Evolutionary conservation across 1,139 yeast genomes (phyloP).

Genomic region (Saccharomyces hybrid): DNA sequence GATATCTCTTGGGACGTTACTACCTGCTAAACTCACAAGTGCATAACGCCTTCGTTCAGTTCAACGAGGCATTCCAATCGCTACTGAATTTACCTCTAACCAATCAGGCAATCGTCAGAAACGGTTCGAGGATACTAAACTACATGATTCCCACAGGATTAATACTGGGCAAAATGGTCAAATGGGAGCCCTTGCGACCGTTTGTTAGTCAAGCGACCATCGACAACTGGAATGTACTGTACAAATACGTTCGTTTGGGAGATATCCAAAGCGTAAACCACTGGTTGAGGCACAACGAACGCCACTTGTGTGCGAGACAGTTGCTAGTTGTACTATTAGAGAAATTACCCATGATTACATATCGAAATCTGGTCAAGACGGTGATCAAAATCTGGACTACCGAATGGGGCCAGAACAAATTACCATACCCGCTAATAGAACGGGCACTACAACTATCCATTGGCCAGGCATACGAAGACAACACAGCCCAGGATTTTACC

Average conservation of each 20-base stretch:
- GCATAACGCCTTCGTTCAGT: slow-evolving; percentile 28
- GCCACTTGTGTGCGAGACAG: slow-evolving; percentile 12
- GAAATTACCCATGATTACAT: slow-evolving; percentile 28
- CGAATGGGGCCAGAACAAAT: slow-evolving; percentile 18
- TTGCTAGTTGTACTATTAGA: slow-evolving; percentile 23
- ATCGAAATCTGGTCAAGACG: slow-evolving; percentile 22
- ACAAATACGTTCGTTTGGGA: slow-evolving; percentile 19
- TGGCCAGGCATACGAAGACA: slow-evolving; percentile 5
- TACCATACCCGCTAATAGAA: slow-evolving; percentile 22
- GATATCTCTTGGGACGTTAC: slow-evolving; percentile 29
- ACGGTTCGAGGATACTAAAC: slow-evolving; percentile 20
- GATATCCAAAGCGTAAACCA: slow-evolving; percentile 19
- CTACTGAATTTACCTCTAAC: slow-evolving; percentile 9
- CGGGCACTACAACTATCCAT: slow-evolving; percentile 20
- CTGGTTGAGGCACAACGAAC: slow-evolving; percentile 27
- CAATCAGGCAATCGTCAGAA: slow-evolving; percentile 11
- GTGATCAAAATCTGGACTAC: slow-evolving; percentile 16
- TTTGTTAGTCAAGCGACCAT: slow-evolving; percentile 12
- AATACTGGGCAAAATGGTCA: slow-evolving; percentile 26
- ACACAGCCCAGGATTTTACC: slow-evolving; percentile 3
- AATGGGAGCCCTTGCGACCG: slow-evolving; percentile 2
- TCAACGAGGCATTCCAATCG: slow-evolving; percentile 21
- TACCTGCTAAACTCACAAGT: slow-evolving; percentile 27
- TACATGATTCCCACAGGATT: slow-evolving; percentile 28
- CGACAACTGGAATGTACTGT: slow-evolving; percentile 15